Percentiles rank a stretch among this genome's conserved stretches.
Conservation (phyloP, 2,329 filamentous ascomycete genomes). For the Emmonsia crescens region DNA sequence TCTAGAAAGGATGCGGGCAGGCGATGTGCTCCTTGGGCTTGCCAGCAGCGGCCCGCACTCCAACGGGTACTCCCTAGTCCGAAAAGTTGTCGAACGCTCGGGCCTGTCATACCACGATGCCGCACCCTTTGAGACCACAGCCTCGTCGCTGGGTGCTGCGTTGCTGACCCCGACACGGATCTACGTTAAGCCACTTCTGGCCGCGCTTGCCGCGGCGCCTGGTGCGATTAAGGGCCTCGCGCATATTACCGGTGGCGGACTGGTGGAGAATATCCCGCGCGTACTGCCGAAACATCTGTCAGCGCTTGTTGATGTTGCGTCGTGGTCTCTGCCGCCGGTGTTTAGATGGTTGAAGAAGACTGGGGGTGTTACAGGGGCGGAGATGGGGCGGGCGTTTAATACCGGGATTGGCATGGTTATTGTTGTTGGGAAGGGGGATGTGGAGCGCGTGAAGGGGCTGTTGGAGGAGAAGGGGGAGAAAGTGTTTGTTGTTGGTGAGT, state of each 20-base stretch:
- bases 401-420: slow-evolving; percentile 90
- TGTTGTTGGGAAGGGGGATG: slow-evolving; percentile 59
- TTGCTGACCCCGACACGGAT: slow-evolving; percentile 86
- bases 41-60: slow-evolving; percentile 83
- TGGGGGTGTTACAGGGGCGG: slow-evolving; percentile 57
- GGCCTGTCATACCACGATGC: slow-evolving; percentile 59
- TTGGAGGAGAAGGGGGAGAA: slow-evolving; percentile 62
- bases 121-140: slow-evolving; percentile 60
- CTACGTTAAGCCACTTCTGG: slow-evolving; percentile 75
- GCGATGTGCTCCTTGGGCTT: slow-evolving; percentile 78
- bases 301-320: slow-evolving; percentile 65
- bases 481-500: slow-evolving; percentile 63
- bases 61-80: slow-evolving; percentile 94
- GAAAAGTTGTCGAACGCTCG: slow-evolving; percentile 68
- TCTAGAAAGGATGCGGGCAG: slow-evolving; percentile 61
- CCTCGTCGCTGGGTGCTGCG: slow-evolving; percentile 55
- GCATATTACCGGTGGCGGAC: slow-evolving; percentile 91
- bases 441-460: slow-evolving; percentile 46
- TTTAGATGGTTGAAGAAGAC: slow-evolving; percentile 75
- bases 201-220: slow-evolving; percentile 39
- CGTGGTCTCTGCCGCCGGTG: slow-evolving; percentile 66
- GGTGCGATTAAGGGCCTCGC: slow-evolving; percentile 70
- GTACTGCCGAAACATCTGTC: slow-evolving; percentile 73
- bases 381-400: slow-evolving; percentile 93
- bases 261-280: slow-evolving; percentile 86